Percentiles rank a stretch among this genome's conserved stretches.
Evolutionary conservation across 2,329 filamentous ascomycete species (phyloP).

Genomic region (Magnaporthiopsis incrustans): DNA sequence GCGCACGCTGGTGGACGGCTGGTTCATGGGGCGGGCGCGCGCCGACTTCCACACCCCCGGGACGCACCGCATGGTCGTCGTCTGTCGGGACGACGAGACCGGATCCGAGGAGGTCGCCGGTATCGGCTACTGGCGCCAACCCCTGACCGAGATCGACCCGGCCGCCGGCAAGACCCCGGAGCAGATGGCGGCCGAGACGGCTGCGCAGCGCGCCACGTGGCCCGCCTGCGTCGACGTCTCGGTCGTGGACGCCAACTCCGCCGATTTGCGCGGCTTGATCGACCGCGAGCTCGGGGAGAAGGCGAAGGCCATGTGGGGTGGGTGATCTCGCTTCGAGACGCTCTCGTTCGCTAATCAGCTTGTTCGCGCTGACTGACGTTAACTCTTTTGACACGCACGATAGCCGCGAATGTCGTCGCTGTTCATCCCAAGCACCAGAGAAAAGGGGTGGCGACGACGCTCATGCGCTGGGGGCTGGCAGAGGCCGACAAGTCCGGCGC

Average conservation of each 20-base stretch:
- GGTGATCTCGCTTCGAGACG: neutral
- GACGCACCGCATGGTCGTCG: neutral
- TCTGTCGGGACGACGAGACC: neutral
- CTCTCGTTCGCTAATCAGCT: too few relatives aligned
- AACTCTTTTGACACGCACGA: too few relatives aligned
- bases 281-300: neutral
- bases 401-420: neutral
- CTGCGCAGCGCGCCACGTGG: neutral
- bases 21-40: neutral
- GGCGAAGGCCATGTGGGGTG: neutral
- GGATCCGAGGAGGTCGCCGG: neutral
- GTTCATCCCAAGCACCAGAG: conserved; percentile 1
- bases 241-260: neutral
- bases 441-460: neutral
- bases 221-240: neutral
- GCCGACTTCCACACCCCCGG: neutral
- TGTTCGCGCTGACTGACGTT: too few relatives aligned
- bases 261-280: neutral
- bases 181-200: neutral
- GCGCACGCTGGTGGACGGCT: neutral
- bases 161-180: conserved; percentile 6
- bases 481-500: neutral
- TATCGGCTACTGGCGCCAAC: neutral
- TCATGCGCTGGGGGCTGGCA: conserved; percentile 1
- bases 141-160: conserved; percentile 10